Conservation (phyloP, 495 filamentous ascomycete genomes). For the Jackrogersella multiformis region DNA sequence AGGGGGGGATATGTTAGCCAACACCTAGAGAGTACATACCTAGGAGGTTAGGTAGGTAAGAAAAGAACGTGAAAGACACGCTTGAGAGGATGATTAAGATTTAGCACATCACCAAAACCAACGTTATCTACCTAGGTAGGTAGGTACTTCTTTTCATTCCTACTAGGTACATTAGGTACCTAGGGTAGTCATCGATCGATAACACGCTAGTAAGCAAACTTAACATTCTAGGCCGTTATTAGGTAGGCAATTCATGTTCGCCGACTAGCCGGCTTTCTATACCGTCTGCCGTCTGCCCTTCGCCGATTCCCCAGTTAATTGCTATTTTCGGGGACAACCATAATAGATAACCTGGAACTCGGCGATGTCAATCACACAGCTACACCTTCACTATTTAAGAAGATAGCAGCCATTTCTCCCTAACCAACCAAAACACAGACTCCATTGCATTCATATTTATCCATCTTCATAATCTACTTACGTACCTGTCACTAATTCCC, state of each 20-base stretch:
- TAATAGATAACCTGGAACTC: slow-evolving; percentile 13
- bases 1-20: too few species aligned
- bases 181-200: too few species aligned
- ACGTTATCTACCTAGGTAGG: too few species aligned
- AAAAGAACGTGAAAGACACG: too few species aligned
- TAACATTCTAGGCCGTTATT: background rate
- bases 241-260: slow-evolving; percentile 17
- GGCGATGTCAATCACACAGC: slow-evolving; percentile 3
- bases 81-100: too few species aligned
- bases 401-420: background rate
- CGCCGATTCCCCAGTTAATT: slow-evolving; percentile 24
- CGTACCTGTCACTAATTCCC: background rate
- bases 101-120: too few species aligned
- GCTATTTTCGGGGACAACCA: slow-evolving; percentile 13
- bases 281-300: slow-evolving; percentile 11
- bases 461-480: background rate
- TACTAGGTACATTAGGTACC: too few species aligned
- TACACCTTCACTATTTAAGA: slow-evolving; percentile 3
- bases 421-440: background rate
- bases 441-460: too few species aligned
- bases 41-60: too few species aligned
- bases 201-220: slow-evolving; percentile 8
- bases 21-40: too few species aligned
- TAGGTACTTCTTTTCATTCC: too few species aligned
- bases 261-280: slow-evolving; percentile 20